A percentile compares a stretch with the other conserved stretches of the same genome.
Conservation (phyloP, 73 alveolate genomes). For the Paramecium biaurelia region DNA sequence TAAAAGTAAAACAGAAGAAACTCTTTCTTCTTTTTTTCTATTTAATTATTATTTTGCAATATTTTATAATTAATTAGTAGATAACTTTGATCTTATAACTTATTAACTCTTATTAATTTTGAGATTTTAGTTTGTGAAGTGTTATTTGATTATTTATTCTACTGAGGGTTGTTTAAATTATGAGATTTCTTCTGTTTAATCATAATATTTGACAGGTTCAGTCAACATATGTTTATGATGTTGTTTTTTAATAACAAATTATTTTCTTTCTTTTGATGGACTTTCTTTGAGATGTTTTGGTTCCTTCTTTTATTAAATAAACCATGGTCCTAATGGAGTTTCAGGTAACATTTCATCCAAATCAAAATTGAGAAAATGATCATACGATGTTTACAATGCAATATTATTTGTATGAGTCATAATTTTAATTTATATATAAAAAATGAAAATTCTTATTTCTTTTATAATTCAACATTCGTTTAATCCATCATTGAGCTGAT, state of each 20-base stretch:
- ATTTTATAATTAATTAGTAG: background rate
- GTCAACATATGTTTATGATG: background rate
- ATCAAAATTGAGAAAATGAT: background rate
- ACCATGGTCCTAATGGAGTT: conserved; percentile 32
- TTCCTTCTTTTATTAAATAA: background rate
- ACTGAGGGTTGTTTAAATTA: background rate
- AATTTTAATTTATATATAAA: background rate
- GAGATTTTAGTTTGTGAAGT: background rate
- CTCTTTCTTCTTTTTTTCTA: background rate
- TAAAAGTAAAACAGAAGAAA: background rate
- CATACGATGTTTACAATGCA: background rate
- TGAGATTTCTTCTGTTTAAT: background rate
- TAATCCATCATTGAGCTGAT: background rate
- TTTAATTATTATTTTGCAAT: background rate
- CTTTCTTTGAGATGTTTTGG: background rate
- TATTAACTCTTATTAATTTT: background rate
- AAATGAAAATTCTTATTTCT: background rate
- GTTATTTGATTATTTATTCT: background rate
- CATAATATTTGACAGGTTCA: background rate
- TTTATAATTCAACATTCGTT: background rate
- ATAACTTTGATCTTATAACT: background rate
- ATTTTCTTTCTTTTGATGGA: background rate
- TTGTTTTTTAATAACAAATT: background rate
- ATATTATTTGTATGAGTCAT: background rate
- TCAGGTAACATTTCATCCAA: background rate